These are phyloP conservation scores for Typha latifolia DNA, from an alignment of 176 grass and related monocot species.

Conservation along the genomic window DNA sequence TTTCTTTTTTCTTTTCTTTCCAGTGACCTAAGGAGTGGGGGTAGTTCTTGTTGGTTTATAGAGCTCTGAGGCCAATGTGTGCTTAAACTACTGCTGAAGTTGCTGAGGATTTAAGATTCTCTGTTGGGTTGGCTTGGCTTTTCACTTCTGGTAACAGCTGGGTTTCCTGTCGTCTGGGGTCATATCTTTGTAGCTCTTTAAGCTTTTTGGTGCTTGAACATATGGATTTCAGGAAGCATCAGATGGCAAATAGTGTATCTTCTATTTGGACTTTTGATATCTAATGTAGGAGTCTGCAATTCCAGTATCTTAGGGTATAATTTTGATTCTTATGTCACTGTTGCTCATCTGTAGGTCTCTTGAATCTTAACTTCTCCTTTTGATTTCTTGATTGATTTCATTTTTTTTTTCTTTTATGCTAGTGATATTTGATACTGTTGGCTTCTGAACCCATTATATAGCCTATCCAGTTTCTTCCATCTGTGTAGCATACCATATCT, in stretches of 20 bases:
- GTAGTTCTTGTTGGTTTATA: constrained; percentile 15
- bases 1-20: not conserved
- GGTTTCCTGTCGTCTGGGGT: not conserved
- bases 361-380: not conserved
- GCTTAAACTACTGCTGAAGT: too few relatives aligned
- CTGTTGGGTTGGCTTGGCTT: constrained; percentile 5
- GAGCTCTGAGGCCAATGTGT: constrained; percentile 12
- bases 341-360: too few relatives aligned
- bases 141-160: constrained; percentile 32
- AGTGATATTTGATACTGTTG: not conserved
- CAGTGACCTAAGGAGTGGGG: not conserved
- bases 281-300: too few relatives aligned
- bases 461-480: constrained; percentile 5
- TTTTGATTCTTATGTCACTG: too few relatives aligned
- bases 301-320: too few relatives aligned
- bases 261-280: too few relatives aligned
- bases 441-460: not conserved
- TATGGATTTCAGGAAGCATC: not conserved
- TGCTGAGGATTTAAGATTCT: constrained; percentile 2
- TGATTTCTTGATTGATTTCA: not conserved
- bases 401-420: not conserved
- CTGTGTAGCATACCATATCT: not conserved
- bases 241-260: too few relatives aligned
- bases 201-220: constrained; percentile 6
- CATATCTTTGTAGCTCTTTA: constrained; percentile 3